Evolutionary conservation across 1,284 basidiomycete genomes (phyloP), one percentile per base, ranked within the genome.

Genomic region (Ustilago tritici): DNA sequence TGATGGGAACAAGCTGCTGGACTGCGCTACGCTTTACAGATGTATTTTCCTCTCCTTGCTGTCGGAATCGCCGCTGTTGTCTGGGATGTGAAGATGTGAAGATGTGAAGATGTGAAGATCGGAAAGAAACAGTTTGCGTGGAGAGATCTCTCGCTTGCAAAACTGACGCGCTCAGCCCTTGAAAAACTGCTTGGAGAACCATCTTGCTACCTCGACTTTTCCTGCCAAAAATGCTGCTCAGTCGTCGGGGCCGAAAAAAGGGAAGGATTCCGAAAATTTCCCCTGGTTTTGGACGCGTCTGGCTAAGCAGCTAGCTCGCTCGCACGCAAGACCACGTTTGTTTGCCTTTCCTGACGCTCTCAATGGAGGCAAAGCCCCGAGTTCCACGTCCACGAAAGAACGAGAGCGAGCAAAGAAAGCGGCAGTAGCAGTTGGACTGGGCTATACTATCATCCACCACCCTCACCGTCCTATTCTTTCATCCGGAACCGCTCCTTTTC

Each of bases 211-310:
- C 56, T 50, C 8, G 31, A 11, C 11, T 28, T 41, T 57, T 43
- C 11, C 3, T 19, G 7, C 40, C 15, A 41, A 28, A 57, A 57
- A 47, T 32, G 56, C 56, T 58, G 43, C 23, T 28, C 23, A 58
- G 56, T 58, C 43, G 56, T n/a, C 32, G 31, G 7, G 7, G 43
- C 14, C 32, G 36, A 35, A n/a, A 4, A 32, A 31, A 19, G 11
- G 28, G n/a, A 28, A 46, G n/a, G 41, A 46, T 15, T 17, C n/a
- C 40, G 31, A 57, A 36, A 49, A 23, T 49, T 49, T 58, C 49
- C 56, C 43, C 28, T 34, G 14, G 14, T 43, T 43, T 43, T 43
- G 10, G 32, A 31, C 56, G 56, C 56, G 56, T 58, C 56, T 49
- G 46, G n/a, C 43, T 47, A 47, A 32, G 32, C 41, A 19, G 23